Conservation (phyloP, 1,139 yeast genomes). For the Entelexis paramagnoliae region DNA sequence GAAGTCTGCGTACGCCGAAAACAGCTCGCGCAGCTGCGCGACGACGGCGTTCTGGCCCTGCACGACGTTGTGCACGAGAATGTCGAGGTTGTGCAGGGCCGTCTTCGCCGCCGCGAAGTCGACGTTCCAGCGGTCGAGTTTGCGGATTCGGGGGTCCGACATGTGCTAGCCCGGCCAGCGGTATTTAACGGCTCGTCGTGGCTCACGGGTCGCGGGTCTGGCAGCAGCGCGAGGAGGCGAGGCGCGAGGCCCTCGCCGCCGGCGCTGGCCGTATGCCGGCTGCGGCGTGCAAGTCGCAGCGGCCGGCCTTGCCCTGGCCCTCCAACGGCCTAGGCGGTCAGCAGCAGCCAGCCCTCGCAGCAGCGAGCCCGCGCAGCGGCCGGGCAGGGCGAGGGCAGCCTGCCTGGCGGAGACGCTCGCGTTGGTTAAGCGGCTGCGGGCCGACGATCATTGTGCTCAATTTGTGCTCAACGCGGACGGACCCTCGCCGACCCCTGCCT, state of each 20-base stretch:
- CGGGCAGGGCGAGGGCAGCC: not conserved
- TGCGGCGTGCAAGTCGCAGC: conserved; percentile 2
- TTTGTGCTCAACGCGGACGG: not conserved
- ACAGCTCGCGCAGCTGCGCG: conserved; percentile 6
- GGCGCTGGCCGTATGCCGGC: not conserved
- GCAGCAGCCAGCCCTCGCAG: too few relatives aligned
- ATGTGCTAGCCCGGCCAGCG: not conserved
- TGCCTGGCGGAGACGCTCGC: too few relatives aligned
- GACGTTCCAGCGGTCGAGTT: conserved; percentile 14
- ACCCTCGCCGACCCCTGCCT: too few relatives aligned
- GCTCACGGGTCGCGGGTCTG: too few relatives aligned
- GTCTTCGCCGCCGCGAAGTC: conserved; percentile 20
- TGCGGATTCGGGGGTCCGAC: conserved; percentile 2
- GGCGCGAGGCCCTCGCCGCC: too few relatives aligned
- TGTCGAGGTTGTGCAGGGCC: conserved; percentile 15
- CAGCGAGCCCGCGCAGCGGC: too few relatives aligned
- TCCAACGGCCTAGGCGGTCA: too few relatives aligned
- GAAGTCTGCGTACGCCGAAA: conserved; percentile 6
- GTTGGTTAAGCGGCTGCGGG: too few relatives aligned
- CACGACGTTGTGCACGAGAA: conserved; percentile 7
- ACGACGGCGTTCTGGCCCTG: conserved; percentile 13
- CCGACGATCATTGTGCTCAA: not conserved
- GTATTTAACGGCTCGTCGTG: too few relatives aligned
- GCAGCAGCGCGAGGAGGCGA: too few relatives aligned
- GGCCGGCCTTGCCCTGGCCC: too few relatives aligned